Percentiles rank a stretch among this genome's conserved stretches.
These are phyloP conservation scores for Starmera caribaea DNA, from an alignment of 805 yeast species.

Conservation along the genomic window DNA sequence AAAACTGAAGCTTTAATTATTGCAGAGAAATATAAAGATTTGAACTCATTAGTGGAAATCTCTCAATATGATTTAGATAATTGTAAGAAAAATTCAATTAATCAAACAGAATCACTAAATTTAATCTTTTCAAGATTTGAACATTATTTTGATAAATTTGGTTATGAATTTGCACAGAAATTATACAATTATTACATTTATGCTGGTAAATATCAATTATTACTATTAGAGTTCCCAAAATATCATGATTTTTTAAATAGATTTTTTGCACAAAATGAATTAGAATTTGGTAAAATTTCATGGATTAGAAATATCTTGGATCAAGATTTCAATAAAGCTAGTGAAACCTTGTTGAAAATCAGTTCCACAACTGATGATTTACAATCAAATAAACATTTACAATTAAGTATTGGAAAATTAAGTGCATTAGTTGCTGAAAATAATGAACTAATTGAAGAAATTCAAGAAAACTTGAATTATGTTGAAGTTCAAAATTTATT, in stretches of 20 bases:
- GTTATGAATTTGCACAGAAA: slow-evolving; percentile 57
- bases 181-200: slow-evolving; percentile 51
- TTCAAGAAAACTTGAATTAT: slow-evolving; percentile 40
- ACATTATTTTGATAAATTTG: slow-evolving; percentile 49
- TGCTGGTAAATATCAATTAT: slow-evolving; percentile 37
- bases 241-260: slow-evolving; percentile 37
- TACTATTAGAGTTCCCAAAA: slow-evolving; percentile 49
- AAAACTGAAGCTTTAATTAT: slow-evolving; percentile 47
- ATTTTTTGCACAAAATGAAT: slow-evolving; percentile 35
- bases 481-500: slow-evolving; percentile 40
- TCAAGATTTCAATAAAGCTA: slow-evolving; percentile 40
- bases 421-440: slow-evolving; percentile 38
- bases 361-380: slow-evolving; percentile 31
- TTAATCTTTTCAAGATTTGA: slow-evolving; percentile 25
- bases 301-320: slow-evolving; percentile 65
- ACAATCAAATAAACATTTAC: slow-evolving; percentile 39
- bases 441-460: slow-evolving; percentile 25
- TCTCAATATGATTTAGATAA: slow-evolving; percentile 27
- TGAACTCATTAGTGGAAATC: slow-evolving; percentile 48
- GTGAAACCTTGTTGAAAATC: slow-evolving; percentile 34
- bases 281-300: slow-evolving; percentile 42
- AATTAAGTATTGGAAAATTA: slow-evolving; percentile 65
- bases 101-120: slow-evolving; percentile 10
- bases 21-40: slow-evolving; percentile 59
- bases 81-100: slow-evolving; percentile 17